Conservation (phyloP, 495 filamentous ascomycete genomes). For the Neurospora sublineolata region DNA sequence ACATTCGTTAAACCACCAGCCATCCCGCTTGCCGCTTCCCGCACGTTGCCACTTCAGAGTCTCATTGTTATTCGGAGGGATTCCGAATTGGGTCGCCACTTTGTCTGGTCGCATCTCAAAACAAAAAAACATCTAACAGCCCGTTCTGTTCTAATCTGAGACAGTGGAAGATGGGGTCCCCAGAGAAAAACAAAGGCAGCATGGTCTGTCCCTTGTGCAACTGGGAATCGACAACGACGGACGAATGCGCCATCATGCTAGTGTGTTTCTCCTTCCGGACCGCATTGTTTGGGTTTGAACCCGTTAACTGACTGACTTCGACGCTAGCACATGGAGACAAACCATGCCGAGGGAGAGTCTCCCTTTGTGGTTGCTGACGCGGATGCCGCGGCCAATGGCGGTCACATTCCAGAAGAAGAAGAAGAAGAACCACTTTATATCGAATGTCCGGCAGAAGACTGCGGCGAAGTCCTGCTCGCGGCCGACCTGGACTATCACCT, state of each 20-base stretch:
- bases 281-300: neutral
- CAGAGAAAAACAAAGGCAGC: neutral
- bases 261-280: constrained; percentile 8
- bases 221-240: constrained; percentile 9
- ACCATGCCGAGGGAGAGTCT: constrained; percentile 41
- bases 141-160: neutral
- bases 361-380: constrained; percentile 34
- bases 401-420: constrained; percentile 46
- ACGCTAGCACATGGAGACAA: constrained; percentile 43
- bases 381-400: neutral
- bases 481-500: constrained; percentile 58
- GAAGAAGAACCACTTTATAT: constrained; percentile 37
- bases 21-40: neutral
- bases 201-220: constrained; percentile 23
- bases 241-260: constrained; percentile 22
- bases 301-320: neutral
- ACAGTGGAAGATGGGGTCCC: neutral
- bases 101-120: neutral
- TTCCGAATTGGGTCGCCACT: neutral
- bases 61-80: neutral
- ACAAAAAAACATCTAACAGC: neutral
- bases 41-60: neutral
- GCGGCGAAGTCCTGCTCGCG: constrained; percentile 54
- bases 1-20: neutral
- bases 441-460: constrained; percentile 59